These are phyloP conservation scores for Fusarium sp. DNA, from an alignment of 2,329 filamentous ascomycete species.

Conservation along the genomic window DNA sequence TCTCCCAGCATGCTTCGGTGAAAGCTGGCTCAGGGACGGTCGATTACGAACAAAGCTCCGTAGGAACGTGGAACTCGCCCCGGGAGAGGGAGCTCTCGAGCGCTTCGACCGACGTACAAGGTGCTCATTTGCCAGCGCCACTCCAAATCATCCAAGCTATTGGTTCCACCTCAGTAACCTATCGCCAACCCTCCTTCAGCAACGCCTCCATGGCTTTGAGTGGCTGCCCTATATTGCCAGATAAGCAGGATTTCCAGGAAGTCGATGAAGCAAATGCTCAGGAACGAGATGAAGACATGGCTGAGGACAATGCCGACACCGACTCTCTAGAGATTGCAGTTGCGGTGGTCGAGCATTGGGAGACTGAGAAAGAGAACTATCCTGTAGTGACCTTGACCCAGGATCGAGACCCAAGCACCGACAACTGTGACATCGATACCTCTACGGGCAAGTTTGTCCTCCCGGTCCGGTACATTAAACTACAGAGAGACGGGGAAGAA, in stretches of 20 bases:
- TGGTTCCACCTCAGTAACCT: not conserved
- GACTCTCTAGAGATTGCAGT: not conserved
- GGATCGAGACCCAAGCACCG: not conserved
- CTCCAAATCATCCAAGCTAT: constrained; percentile 41
- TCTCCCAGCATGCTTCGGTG: not conserved
- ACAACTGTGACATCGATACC: constrained; percentile 55
- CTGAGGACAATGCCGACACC: not conserved
- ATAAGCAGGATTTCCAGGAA: not conserved
- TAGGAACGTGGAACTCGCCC: constrained; percentile 25
- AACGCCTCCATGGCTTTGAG: constrained; percentile 29
- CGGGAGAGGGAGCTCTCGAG: not conserved
- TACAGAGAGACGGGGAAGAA: constrained; percentile 31
- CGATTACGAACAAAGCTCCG: constrained; percentile 1
- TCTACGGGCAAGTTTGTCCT: constrained; percentile 52
- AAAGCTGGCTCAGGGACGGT: not conserved
- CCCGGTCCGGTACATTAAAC: constrained; percentile 51
- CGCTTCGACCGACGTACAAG: not conserved
- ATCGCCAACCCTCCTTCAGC: not conserved
- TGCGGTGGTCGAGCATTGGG: constrained; percentile 14
- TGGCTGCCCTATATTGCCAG: not conserved
- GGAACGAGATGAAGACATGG: not conserved
- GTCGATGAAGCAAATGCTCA: not conserved
- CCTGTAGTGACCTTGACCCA: constrained; percentile 3
- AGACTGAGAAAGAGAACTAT: not conserved
- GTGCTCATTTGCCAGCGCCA: constrained; percentile 34